Percentiles rank a stretch among this genome's conserved stretches.
Conservation (phyloP, 2,329 filamentous ascomycete genomes). For the Microsporum ferrugineum region DNA sequence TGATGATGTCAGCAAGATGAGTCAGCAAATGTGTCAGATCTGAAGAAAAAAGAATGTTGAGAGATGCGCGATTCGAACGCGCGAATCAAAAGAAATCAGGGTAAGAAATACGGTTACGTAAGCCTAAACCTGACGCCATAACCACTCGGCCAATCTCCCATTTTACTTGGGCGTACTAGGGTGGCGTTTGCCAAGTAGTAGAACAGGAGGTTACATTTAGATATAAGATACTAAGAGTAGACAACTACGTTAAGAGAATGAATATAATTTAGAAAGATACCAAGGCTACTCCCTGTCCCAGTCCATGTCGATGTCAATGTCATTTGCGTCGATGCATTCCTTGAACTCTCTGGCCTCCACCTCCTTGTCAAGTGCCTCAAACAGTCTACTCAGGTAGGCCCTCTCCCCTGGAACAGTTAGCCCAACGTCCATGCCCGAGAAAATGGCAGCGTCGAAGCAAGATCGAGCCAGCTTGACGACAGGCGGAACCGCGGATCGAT, state of each 20-base stretch:
- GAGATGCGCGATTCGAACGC: slow-evolving; percentile 10
- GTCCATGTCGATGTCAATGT: slow-evolving; percentile 1
- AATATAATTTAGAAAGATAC: background rate
- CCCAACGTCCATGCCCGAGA: background rate
- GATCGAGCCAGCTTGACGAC: background rate
- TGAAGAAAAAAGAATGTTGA: slow-evolving; percentile 1
- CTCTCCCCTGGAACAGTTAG: background rate
- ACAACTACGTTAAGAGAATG: background rate
- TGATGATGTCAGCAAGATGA: slow-evolving; percentile 1
- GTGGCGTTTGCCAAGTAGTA: background rate
- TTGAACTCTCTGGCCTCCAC: background rate
- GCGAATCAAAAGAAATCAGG: slow-evolving; percentile 10
- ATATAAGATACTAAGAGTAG: too few species aligned
- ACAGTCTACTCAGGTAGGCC: background rate
- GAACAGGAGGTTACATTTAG: background rate
- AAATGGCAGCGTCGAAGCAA: background rate
- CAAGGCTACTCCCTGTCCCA: background rate
- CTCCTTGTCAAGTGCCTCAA: slow-evolving; percentile 3
- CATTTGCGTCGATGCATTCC: background rate
- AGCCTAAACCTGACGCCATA: slow-evolving; percentile 10
- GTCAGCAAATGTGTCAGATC: background rate
- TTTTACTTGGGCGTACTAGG: background rate
- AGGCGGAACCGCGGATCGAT: background rate
- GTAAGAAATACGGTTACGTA: slow-evolving; percentile 1
- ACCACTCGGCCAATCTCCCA: slow-evolving; percentile 10